Conservation (phyloP, 306 rosid genomes). For the Vigna radiata region DNA sequence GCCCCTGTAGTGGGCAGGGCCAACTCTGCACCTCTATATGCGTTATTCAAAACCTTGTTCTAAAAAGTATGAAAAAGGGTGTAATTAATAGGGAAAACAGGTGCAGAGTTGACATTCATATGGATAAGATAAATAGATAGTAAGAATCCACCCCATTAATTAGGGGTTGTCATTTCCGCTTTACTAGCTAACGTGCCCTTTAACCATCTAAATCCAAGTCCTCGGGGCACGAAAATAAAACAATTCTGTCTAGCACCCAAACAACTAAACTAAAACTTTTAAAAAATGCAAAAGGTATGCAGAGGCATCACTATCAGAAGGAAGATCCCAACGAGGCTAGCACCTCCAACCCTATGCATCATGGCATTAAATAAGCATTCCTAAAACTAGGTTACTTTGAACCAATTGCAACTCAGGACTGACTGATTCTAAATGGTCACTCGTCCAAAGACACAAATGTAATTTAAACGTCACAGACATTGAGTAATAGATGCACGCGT, state of each 20-base stretch:
- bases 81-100: not conserved
- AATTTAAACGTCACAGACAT: not conserved
- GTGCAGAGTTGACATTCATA: not conserved
- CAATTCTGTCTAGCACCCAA: not conserved
- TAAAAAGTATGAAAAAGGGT: not conserved
- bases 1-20: too few species aligned
- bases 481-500: not conserved
- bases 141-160: not conserved
- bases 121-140: conserved; percentile 18
- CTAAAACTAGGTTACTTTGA: not conserved
- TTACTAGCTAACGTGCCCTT: not conserved
- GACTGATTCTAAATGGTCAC: not conserved
- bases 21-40: too few species aligned
- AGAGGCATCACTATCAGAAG: too few species aligned
- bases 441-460: not conserved
- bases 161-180: not conserved
- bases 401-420: conserved; percentile 13
- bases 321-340: too few species aligned
- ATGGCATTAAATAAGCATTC: not conserved
- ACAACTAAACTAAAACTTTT: not conserved
- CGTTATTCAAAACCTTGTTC: too few species aligned
- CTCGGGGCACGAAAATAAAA: conserved; percentile 1
- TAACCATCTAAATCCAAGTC: not conserved
- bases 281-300: too few species aligned
- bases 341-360: too few species aligned